phyloP scores from a whole-genome alignment of 192 early-diverging fungal species.

The Coemansia sp. region DNA sequence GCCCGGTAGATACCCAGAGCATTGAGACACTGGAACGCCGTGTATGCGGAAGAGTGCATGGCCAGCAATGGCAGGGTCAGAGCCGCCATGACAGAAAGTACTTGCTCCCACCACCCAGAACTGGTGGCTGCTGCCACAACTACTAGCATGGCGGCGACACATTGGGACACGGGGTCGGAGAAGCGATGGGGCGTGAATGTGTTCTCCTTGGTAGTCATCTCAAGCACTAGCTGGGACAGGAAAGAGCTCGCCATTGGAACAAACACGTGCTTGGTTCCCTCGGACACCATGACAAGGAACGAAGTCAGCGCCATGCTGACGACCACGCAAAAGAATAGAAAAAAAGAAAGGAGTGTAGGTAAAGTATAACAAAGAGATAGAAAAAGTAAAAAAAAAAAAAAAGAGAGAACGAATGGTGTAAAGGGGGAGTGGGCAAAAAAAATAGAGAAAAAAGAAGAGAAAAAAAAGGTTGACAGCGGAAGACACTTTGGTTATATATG shows the following conservation, averaged over 20 bases:
- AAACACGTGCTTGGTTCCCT: not conserved
- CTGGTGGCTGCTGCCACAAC: slow-evolving; percentile 3
- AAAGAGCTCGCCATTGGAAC: not conserved
- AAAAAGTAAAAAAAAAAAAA: not conserved
- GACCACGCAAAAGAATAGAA: not conserved
- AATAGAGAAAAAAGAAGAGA: not conserved
- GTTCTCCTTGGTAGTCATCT: not conserved
- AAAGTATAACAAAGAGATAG: not conserved
- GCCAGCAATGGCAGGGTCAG: slow-evolving; percentile 10
- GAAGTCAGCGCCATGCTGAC: slow-evolving; percentile 6
- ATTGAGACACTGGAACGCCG: slow-evolving; percentile 20
- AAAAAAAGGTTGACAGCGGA: not conserved
- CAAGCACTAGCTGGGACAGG: not conserved
- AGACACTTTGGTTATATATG: not conserved
- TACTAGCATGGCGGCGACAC: slow-evolving; percentile 8
- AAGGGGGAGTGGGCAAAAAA: not conserved
- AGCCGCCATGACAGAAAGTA: slow-evolving; percentile 1
- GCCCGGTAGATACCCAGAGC: slow-evolving; percentile 22
- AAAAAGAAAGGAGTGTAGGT: not conserved
- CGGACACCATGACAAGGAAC: not conserved
- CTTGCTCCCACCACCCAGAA: not conserved
- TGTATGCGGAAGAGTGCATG: not conserved
- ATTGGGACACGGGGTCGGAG: slow-evolving; percentile 1
- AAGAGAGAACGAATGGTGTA: not conserved
- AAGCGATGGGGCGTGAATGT: not conserved